These are phyloP conservation scores for Ogataea minuta DNA, from an alignment of 805 yeast species.

Conservation along the genomic window DNA sequence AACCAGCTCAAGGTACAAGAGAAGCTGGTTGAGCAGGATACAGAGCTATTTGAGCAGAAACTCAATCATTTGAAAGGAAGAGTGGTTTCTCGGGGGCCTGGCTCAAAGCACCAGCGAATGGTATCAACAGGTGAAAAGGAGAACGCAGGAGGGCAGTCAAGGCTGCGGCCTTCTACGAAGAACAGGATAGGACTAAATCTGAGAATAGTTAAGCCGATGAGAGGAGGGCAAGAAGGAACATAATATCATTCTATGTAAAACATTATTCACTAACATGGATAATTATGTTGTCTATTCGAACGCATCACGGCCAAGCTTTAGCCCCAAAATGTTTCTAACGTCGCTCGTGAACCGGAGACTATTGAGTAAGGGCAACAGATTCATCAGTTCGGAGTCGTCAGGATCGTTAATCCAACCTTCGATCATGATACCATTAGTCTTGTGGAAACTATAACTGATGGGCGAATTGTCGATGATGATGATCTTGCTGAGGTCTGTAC, in stretches of 20 bases:
- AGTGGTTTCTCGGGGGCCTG: slow-evolving; percentile 24
- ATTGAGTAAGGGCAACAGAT: slow-evolving; percentile 74
- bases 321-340: slow-evolving; percentile 72
- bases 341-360: slow-evolving; percentile 80
- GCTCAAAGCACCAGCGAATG: slow-evolving; percentile 7
- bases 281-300: slow-evolving; percentile 39
- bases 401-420: slow-evolving; percentile 99
- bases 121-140: slow-evolving; percentile 15
- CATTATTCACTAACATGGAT: slow-evolving; percentile 3
- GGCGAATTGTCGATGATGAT: slow-evolving; percentile 93
- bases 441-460: slow-evolving; percentile 78
- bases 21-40: slow-evolving; percentile 45
- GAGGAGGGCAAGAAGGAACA: slow-evolving; percentile 26
- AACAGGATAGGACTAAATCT: slow-evolving; percentile 49
- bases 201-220: slow-evolving; percentile 50
- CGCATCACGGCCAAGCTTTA: slow-evolving; percentile 68
- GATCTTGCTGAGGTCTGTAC: slow-evolving; percentile 60
- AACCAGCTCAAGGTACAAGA: slow-evolving; percentile 49
- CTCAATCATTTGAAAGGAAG: slow-evolving; percentile 31
- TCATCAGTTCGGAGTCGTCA: slow-evolving; percentile 78
- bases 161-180: slow-evolving; percentile 15
- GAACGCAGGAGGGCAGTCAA: slow-evolving; percentile 13
- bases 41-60: slow-evolving; percentile 47
- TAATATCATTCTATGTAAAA: background rate
- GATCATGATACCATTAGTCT: slow-evolving; percentile 84